Percentiles rank a stretch among this genome's conserved stretches.
Conservation (phyloP, 345 rosid species). For the rapeseed (Brassica napus) region DNA sequence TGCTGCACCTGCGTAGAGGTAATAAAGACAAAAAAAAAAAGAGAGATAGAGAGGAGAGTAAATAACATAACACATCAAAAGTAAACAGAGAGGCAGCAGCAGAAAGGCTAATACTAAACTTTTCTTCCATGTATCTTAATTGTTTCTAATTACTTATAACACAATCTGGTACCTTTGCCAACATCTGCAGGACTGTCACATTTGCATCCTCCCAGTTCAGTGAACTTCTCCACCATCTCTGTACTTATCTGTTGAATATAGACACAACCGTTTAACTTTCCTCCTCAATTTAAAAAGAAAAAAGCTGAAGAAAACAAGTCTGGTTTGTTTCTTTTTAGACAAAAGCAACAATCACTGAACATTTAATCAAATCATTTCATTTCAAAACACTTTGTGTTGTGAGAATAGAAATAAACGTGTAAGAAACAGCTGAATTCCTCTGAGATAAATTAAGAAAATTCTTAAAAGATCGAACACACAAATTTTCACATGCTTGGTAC, state of each 20-base stretch:
- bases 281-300: background rate
- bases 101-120: background rate
- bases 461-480: background rate
- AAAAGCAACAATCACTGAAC: background rate
- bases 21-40: background rate
- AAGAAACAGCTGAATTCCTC: slow-evolving; percentile 1
- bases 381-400: no score
- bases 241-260: background rate
- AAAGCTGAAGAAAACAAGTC: background rate
- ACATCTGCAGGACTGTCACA: slow-evolving; percentile 57
- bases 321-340: background rate
- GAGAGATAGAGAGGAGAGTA: background rate
- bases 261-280: background rate
- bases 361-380: slow-evolving; percentile 6
- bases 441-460: background rate
- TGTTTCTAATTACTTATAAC: background rate
- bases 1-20: slow-evolving; percentile 55
- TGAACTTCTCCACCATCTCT: slow-evolving; percentile 20
- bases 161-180: slow-evolving; percentile 53
- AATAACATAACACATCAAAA: slow-evolving; percentile 18
- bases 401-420: background rate
- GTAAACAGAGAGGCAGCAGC: background rate
- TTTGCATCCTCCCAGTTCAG: slow-evolving; percentile 57
- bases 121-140: background rate
- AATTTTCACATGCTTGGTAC: background rate